phyloP scores from a whole-genome alignment of 306 rosid genomes.

The Albizia julibrissin region DNA sequence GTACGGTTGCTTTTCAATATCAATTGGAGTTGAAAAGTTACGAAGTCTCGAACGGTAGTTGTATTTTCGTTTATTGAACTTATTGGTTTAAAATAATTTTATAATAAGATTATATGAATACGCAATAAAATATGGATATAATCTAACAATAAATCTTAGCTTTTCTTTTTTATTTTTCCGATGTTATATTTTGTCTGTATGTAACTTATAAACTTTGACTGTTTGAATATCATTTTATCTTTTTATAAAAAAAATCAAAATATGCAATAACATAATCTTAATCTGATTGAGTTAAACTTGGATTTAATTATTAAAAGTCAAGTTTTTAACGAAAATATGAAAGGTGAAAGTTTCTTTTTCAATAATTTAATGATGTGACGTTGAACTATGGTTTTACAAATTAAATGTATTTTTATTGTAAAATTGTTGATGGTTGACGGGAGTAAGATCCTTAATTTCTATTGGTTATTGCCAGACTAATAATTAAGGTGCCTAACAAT shows the following conservation, averaged over 20 bases:
- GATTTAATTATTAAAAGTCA: neutral
- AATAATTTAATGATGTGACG: neutral
- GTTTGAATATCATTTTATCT: no score
- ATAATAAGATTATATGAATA: no score
- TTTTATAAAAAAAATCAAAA: no score
- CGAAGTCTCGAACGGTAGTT: neutral
- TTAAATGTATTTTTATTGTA: neutral
- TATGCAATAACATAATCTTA: no score
- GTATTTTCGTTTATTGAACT: no score
- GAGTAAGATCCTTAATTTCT: neutral
- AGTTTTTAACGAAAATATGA: neutral
- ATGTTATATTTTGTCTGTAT: no score
- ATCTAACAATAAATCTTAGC: accelerated
- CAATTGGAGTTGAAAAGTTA: neutral
- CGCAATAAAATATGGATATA: no score
- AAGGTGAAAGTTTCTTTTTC: neutral
- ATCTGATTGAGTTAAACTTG: neutral
- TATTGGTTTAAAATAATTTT: no score
- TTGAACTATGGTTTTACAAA: neutral
- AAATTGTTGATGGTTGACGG: neutral
- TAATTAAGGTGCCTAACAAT: neutral
- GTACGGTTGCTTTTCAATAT: neutral
- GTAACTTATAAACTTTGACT: no score
- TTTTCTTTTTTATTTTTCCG: no score
- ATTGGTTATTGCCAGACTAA: no score